phyloP scores from a whole-genome alignment of 1,284 basidiomycete genomes.

The Entoloma clypeatum region DNA sequence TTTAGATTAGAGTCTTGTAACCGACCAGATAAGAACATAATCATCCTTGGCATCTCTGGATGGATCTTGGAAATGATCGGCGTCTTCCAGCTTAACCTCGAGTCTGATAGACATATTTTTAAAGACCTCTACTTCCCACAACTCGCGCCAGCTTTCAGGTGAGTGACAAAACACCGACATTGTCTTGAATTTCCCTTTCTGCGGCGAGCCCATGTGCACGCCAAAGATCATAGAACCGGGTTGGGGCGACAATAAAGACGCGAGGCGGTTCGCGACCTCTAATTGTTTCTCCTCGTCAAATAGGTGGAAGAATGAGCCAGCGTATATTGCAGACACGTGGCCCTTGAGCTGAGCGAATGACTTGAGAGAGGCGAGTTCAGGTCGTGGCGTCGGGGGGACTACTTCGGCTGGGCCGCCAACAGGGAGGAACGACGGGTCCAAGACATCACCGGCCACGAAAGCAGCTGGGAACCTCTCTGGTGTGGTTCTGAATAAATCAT shows the following conservation, averaged over 20 bases:
- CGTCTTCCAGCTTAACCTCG: slow-evolving; percentile 14
- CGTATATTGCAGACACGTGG: slow-evolving; percentile 40
- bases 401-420: slow-evolving; percentile 22
- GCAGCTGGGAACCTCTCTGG: slow-evolving; percentile 39
- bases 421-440: slow-evolving; percentile 36
- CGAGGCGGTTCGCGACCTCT: no score
- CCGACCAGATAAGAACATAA: slow-evolving; percentile 14
- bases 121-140: slow-evolving; percentile 33
- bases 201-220: slow-evolving; percentile 18
- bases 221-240: slow-evolving; percentile 23
- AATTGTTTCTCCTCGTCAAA: slow-evolving; percentile 41
- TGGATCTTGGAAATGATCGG: slow-evolving; percentile 9
- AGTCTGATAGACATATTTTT: slow-evolving; percentile 23
- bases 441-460: slow-evolving; percentile 46
- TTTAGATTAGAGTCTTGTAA: slow-evolving; percentile 13
- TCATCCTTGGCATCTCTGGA: not conserved
- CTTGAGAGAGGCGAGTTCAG: slow-evolving; percentile 28
- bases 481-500: slow-evolving; percentile 34
- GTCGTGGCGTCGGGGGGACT: slow-evolving; percentile 16
- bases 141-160: slow-evolving; percentile 33
- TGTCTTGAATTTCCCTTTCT: slow-evolving; percentile 21
- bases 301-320: slow-evolving; percentile 47
- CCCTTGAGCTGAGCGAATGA: slow-evolving; percentile 41
- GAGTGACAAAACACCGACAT: slow-evolving; percentile 32
- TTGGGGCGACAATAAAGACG: slow-evolving; percentile 10